Percentiles rank a stretch among this genome's conserved stretches.
Evolutionary conservation across 441 rosid genomes (phyloP).

Genomic region (Jatropha podagrica): DNA sequence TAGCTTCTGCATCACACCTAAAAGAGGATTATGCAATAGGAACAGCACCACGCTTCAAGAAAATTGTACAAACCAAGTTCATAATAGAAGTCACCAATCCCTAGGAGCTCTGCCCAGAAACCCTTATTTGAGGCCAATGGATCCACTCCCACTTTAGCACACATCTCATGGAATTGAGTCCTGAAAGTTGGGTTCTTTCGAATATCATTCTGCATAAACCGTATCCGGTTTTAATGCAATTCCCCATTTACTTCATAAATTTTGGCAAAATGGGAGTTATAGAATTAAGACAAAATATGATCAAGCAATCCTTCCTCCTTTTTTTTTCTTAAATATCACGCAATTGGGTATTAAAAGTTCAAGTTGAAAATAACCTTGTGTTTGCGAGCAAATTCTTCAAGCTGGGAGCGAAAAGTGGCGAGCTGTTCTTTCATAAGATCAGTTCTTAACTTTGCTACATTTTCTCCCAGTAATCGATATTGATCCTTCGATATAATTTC

Average conservation of each 20-base stretch:
- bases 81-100: constrained; percentile 94
- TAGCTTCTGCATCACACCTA: background rate
- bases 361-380: constrained; percentile 56
- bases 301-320: background rate
- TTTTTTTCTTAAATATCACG: no score
- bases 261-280: background rate
- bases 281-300: background rate
- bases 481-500: constrained; percentile 50
- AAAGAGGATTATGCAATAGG: background rate
- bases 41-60: background rate
- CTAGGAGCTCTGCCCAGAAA: constrained; percentile 90
- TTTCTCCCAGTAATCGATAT: constrained; percentile 78
- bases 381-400: constrained; percentile 88
- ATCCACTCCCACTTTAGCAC: constrained; percentile 96
- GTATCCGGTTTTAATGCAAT: constrained; percentile 7
- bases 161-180: constrained; percentile 92
- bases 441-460: constrained; percentile 81
- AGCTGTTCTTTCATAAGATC: constrained; percentile 99
- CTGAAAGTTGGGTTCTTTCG: constrained; percentile 87
- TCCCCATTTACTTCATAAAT: background rate
- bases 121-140: constrained; percentile 92
- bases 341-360: background rate
- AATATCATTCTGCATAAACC: constrained; percentile 69
- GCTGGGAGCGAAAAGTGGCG: constrained; percentile 81
- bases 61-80: constrained; percentile 61